Base-by-base conservation (phyloP, 169 alveolate species). In the Eimeria tenella region DNA sequence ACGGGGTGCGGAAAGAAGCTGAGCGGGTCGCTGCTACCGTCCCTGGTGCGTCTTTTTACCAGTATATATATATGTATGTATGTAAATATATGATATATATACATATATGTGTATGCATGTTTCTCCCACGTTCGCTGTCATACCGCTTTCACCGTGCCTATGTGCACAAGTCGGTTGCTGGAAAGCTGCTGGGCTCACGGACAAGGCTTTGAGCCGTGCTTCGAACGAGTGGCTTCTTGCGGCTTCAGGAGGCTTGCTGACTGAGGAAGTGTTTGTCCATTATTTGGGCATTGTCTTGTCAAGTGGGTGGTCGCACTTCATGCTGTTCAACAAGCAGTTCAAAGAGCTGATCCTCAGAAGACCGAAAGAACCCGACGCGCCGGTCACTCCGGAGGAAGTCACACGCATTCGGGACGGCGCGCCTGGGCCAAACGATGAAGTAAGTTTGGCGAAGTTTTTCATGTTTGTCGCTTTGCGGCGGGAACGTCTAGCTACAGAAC, bases 301-400 rank as follows among this genome's bases (percentile, higher is more conserved):
- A 1, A 97, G 97, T 56, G 98, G 98, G 50, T 97, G 98, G 98
- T 97, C 96, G 88, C 98, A 97, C 94, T 97, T 97, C 79, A 97
- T 97, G 98, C 94, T 96, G 60, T 97, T 95, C 94, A 96, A 96
- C 93, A 96, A 96, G 58, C 94, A 96, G 81, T 94, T 97, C 77
- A 96, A 97, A 58, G 98, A 97, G 83, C 96, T 97, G 13, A 97
- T 97, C 68, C 95, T 97, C 60, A 87, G 98, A 65, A 93, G 96
- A 56, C 95, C 94, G 8, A 53, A 89, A 70, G 95, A 95, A 21
- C 91, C 94, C 13, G 96, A 91, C 42, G 96, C 91, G 6, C 75
- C 81, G 4, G 81, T 75, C 0, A 56, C 90, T 10, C 10, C 81
- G 21, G 79, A 63, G 21, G 93, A 50, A 62, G 65, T 82, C 10